Base-by-base conservation (phyloP, 176 grass and related monocot genomes). In the Hyparrhenia diplandra region DNA sequence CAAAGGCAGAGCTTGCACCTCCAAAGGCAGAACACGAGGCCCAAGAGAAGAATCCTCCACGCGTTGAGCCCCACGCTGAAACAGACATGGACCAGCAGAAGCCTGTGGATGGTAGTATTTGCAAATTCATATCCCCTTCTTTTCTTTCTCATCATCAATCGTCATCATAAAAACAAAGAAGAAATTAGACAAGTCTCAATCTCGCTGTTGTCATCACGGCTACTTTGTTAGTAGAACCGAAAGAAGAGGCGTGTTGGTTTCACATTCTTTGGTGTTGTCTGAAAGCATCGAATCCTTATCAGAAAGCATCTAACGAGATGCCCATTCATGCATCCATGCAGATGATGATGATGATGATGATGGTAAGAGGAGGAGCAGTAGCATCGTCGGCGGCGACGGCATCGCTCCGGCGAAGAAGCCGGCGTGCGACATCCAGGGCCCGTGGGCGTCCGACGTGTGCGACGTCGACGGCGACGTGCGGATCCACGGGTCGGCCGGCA, bases 351-450 rank as follows among this genome's bases (percentile, higher is more conserved):
- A n/a, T n/a, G n/a, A n/a, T n/a, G n/a, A n/a, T 18, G 74, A 16
- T 10, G 73, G n/a, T 0, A 6, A 14, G 7, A 25, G 24, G 0
- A 16, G 41, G 1, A 71, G 39, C 0, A 68, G 67, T 16, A 16
- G 20, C 2, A 76, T 55, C 29, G 6, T 17, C 31, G 72, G 12
- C 20, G 49, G 51, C 12, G 72, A 58, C 0, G 77, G 30, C 21
- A 8, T 4, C 4, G 67, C 85, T 47, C 73, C 84, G 32, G 73
- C 74, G 10, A 78, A 81, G 66, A 94, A 92, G 79, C 83, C 84
- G 27, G 84, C 85, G 77, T 94, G 92, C 73, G 89, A 94, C 87
- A 89, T 91, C 66, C 83, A 92, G 43, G 87, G 86, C 0, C 89
- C 89, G 0, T 89, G 83, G 84, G 83, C 61, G 12, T 80, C 92